Base-by-base conservation (phyloP, 495 filamentous ascomycete genomes). In the Darksidea phi region DNA sequence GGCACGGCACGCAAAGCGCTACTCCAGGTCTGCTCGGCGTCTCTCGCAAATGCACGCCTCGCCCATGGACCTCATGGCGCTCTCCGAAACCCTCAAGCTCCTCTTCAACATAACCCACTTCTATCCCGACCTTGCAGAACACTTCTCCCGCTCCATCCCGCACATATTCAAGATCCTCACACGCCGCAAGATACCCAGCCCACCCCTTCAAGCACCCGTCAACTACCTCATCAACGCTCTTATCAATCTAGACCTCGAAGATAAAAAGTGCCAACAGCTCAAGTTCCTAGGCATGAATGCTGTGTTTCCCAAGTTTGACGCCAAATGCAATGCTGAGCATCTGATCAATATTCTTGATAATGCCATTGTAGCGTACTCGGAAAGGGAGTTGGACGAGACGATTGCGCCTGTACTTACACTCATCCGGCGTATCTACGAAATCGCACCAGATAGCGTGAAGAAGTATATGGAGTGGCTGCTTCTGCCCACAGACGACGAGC, bases 91-190 rank as follows among this genome's bases (percentile, higher is more conserved):
- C 1, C 75, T 95, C 12, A 96, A 97, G 69, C 78, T 98, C 43
- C 73, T 96, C 6, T 98, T 95, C 76, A 97, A 96, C 72, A 75
- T 96, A 38, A 86, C 84, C 5, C 84, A 90, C 69, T 83, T 86
- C 63, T 86, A 83, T 66, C 82, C 86, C 0, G 76, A 84, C 51
- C 76, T 86, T 12, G 69, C 77, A 21, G 71, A 69, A 18, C 72
- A 77, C 0, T 95, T 95, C 70, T 81, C 84, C 0, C 72, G 78
- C 15, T 85, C 88, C 0, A 80, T 95, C 32, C 82, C 86, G 2
- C 79, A 82, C 54, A 84, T 98, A 12, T 76, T 94, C 59, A 86
- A 83, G 55, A 81, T 96, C 12, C 80, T 98, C 34, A 73, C 71
- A 42, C 75, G 76, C n/a, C 75, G 77, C 8, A 73, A 81, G 20